Evolutionary conservation across 2,329 filamentous ascomycete genomes (phyloP).

Genomic region (Aspergillus sergii): DNA sequence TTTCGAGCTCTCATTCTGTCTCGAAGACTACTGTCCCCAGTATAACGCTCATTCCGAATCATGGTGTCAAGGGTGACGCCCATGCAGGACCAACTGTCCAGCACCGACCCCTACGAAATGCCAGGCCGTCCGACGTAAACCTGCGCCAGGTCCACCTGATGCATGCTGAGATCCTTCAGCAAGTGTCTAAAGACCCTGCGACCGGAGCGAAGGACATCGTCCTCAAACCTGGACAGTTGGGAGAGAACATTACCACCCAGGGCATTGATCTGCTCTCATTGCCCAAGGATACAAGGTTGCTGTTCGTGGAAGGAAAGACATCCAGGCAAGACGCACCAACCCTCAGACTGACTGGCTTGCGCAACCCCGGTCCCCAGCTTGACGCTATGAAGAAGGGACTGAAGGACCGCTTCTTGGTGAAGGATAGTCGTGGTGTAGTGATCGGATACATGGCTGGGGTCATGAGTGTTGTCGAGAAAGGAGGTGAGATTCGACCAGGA

Average conservation of each 20-base stretch:
- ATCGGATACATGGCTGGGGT: slow-evolving; percentile 16
- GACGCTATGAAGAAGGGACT: slow-evolving; percentile 10
- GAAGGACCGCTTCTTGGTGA: slow-evolving; percentile 13
- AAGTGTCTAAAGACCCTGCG: neutral
- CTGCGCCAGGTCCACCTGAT: neutral
- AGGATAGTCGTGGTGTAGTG: slow-evolving; percentile 8
- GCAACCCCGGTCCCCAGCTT: slow-evolving; percentile 14
- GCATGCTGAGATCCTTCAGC: neutral
- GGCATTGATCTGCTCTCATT: slow-evolving; percentile 13
- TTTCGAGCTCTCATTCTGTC: neutral
- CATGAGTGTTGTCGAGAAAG: slow-evolving; percentile 17
- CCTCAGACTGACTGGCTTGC: slow-evolving; percentile 10
- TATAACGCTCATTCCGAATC: neutral
- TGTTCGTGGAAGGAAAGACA: slow-evolving; percentile 3
- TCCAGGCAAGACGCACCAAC: neutral
- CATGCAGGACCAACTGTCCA: neutral
- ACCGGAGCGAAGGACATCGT: neutral
- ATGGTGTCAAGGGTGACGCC: neutral
- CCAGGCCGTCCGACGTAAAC: neutral
- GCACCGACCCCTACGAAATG: neutral
- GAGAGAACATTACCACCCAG: slow-evolving; percentile 17
- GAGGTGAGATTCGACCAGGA: slow-evolving; percentile 13
- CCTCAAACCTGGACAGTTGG: slow-evolving; percentile 2
- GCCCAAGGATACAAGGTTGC: slow-evolving; percentile 7
- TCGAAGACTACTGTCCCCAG: neutral